These are phyloP conservation scores for Auricularia cornea DNA, from an alignment of 768 basidiomycete species.

Conservation along the genomic window DNA sequence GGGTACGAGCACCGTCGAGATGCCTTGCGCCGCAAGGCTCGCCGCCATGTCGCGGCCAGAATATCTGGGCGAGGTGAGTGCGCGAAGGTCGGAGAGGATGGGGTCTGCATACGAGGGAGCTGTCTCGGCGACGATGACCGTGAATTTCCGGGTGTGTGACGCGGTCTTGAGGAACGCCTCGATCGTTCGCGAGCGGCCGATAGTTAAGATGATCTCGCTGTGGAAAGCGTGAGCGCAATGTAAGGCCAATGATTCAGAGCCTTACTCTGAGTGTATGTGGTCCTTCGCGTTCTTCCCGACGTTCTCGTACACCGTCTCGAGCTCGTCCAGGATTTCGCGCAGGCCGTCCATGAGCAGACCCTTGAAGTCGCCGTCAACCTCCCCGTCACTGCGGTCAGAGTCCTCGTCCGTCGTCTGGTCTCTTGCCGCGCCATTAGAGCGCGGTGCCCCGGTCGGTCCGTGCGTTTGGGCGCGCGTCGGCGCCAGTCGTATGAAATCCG, in stretches of 20 bases:
- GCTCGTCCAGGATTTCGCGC: conserved; percentile 90
- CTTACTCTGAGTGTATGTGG: conserved; percentile 97
- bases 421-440: background rate
- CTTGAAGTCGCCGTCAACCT: conserved; percentile 39
- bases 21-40: conserved; percentile 68
- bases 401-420: background rate
- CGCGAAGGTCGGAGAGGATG: conserved; percentile 20
- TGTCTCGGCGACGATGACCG: conserved; percentile 93
- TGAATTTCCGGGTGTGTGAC: conserved; percentile 83
- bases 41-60: conserved; percentile 80
- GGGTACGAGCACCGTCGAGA: conserved; percentile 94
- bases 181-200: conserved; percentile 92
- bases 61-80: background rate
- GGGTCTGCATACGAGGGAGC: conserved; percentile 69
- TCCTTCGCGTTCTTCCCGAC: conserved; percentile 91
- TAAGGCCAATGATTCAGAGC: conserved; percentile 8
- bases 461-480: conserved; percentile 47
- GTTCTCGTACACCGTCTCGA: conserved; percentile 92
- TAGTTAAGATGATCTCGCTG: conserved; percentile 90
- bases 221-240: conserved; percentile 2
- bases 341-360: conserved; percentile 96
- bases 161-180: conserved; percentile 90
- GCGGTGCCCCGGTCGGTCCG: conserved; percentile 10
- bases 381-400: conserved; percentile 5
- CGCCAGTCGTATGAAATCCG: conserved; percentile 75